Base-by-base conservation (phyloP, 2,329 filamentous ascomycete genomes). In the Nemania sp. region DNA sequence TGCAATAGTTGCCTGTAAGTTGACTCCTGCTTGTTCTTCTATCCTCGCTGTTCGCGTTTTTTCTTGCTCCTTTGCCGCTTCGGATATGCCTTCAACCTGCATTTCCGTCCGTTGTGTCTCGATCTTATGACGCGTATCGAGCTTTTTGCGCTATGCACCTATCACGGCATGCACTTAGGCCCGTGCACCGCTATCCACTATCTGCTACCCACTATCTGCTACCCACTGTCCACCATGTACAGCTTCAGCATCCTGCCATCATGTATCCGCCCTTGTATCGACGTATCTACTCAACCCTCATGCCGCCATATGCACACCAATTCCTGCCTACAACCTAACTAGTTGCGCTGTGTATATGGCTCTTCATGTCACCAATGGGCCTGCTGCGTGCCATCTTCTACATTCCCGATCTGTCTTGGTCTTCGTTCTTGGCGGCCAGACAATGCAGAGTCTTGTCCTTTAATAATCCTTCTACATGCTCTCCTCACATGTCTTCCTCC, bases 41-140 rank as follows among this genome's bases (percentile, higher is more conserved):
- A 43, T 17, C 32, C 5, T 17, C 32, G 7, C 29, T 20, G 6
- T 54, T 43, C 21, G 5, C n/a, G n/a, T n/a, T n/a, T 29, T 7
- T 52, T 18, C n/a, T 35, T 13, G n/a, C n/a, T n/a, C 17, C 25
- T 48, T 39, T 32, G n/a, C 5, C 4, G 6, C 17, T 17, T 15
- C 18, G 3, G 42, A n/a, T 25, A 57, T 42, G 20, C 18, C 40
- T 34, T 13, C 12, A 25, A n/a, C 32, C 45, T 34, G 34, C 39
- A 20, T 20, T 20, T 10, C 12, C 17, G 11, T 45, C 10, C 39
- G 13, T 15, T 56, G 39, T 54, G 49, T 50, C 46, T 56, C 21
- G 47, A 49, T 20, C 42, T 49, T 50, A 57, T 60, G 53, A 65
- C 63, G 63, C 63, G 63, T 65, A 35, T 60, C 52, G 51, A 43